Percentiles rank a stretch among this genome's conserved stretches.
Conservation (phyloP, 768 basidiomycete genomes). For the Boletus huronensis region DNA sequence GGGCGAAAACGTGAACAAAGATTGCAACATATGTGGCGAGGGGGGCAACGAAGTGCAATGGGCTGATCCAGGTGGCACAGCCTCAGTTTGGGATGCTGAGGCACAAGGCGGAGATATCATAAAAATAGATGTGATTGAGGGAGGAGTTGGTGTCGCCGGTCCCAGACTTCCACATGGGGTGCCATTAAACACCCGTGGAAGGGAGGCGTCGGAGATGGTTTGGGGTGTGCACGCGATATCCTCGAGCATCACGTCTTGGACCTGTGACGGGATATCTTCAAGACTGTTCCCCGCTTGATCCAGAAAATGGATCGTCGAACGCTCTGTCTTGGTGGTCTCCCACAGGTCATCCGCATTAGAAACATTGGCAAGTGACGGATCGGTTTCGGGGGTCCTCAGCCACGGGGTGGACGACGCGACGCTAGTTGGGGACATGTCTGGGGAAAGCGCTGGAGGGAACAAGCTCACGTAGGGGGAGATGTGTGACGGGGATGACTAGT, state of each 20-base stretch:
- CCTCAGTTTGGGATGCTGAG: not conserved
- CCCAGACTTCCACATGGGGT: not conserved
- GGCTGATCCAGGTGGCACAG: not conserved
- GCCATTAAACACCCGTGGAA: not conserved
- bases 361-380: not conserved
- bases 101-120: not conserved
- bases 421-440: slow-evolving; percentile 23
- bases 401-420: slow-evolving; percentile 22
- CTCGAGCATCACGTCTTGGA: slow-evolving; percentile 12
- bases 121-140: not conserved
- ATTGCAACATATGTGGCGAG: not conserved
- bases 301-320: not conserved
- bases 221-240: slow-evolving; percentile 20
- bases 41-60: not conserved
- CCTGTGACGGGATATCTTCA: slow-evolving; percentile 8
- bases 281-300: slow-evolving; percentile 18
- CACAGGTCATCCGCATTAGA: not conserved
- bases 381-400: slow-evolving; percentile 16
- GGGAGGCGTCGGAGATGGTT: not conserved
- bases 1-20: not conserved
- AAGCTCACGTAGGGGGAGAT: not conserved
- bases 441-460: slow-evolving; percentile 21
- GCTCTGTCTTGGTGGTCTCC: not conserved
- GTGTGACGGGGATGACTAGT: not conserved
- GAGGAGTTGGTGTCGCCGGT: not conserved